Conservation (phyloP, 1,284 basidiomycete species). For the Moesziomyces sp. region DNA sequence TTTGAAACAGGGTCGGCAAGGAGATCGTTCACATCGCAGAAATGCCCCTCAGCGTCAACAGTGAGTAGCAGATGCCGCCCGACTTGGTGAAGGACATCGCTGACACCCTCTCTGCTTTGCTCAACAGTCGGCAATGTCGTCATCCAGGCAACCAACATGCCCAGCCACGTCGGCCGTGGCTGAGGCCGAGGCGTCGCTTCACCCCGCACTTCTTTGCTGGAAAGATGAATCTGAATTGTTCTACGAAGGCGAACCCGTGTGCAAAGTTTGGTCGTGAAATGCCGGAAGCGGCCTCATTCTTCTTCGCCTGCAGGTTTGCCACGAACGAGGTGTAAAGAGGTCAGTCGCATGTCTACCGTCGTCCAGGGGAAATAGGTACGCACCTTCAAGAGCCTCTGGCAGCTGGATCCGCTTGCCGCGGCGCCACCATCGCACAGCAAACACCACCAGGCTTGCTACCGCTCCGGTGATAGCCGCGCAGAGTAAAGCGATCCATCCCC, state of each 20-base stretch:
- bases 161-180: conserved; percentile 53
- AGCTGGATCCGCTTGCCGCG: conserved; percentile 35
- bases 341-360: no score
- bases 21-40: conserved; percentile 54
- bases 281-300: conserved; percentile 9
- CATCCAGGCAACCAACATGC: conserved; percentile 56
- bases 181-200: conserved; percentile 6
- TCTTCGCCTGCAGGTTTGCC: conserved; percentile 15
- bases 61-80: conserved; percentile 21
- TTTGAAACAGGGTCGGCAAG: conserved; percentile 34
- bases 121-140: conserved; percentile 38
- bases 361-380: background rate
- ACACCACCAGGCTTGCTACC: conserved; percentile 1
- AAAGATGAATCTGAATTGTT: no score
- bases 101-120: conserved; percentile 2
- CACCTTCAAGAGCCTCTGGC: conserved; percentile 43
- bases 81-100: background rate
- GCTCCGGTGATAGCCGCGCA: conserved; percentile 1
- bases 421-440: conserved; percentile 35
- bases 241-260: background rate
- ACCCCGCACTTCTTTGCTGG: conserved; percentile 3
- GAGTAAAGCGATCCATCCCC: conserved; percentile 40
- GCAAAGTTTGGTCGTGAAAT: background rate
- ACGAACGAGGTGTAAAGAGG: no score
- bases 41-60: conserved; percentile 54